Evolutionary conservation across 768 basidiomycete genomes (phyloP).

Genomic region (Tephrocybe sp.): DNA sequence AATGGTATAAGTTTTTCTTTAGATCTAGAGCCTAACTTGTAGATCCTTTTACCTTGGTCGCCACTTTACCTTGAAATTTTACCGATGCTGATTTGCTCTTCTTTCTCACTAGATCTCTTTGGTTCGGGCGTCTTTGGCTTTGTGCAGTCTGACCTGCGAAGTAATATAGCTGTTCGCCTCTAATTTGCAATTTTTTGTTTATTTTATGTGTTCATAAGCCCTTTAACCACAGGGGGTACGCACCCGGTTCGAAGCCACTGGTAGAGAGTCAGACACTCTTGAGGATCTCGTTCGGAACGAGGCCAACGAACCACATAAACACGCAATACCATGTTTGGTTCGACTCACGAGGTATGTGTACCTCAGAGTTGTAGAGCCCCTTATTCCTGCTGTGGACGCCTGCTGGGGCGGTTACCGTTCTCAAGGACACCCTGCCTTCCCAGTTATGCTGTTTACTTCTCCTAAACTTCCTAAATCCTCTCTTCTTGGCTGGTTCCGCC

Average conservation of each 20-base stretch:
- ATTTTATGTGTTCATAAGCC: background rate
- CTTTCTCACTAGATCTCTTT: constrained; percentile 51
- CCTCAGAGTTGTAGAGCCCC: background rate
- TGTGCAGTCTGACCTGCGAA: constrained; percentile 68
- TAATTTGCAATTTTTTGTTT: background rate
- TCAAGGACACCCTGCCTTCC: too few species aligned
- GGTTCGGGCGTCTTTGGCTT: constrained; percentile 73
- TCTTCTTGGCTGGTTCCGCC: too few species aligned
- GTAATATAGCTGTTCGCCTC: constrained; percentile 60
- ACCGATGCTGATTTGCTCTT: background rate
- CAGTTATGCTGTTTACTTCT: too few species aligned
- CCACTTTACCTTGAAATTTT: background rate
- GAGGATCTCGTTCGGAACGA: constrained; percentile 62
- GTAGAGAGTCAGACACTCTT: constrained; percentile 49
- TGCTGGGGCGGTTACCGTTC: background rate
- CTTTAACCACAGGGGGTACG: constrained; percentile 58
- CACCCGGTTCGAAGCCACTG: constrained; percentile 43
- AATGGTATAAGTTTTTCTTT: too few species aligned
- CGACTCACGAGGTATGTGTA: constrained; percentile 60
- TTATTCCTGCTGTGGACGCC: background rate
- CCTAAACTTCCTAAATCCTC: too few species aligned
- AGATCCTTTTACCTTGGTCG: background rate
- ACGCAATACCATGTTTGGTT: constrained; percentile 63
- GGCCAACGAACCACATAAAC: constrained; percentile 36
- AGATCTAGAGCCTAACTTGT: too few species aligned